Percentiles rank a stretch among this genome's conserved stretches.
phyloP scores from a whole-genome alignment of 2,329 filamentous ascomycete genomes.

The Fusarium papillatum region DNA sequence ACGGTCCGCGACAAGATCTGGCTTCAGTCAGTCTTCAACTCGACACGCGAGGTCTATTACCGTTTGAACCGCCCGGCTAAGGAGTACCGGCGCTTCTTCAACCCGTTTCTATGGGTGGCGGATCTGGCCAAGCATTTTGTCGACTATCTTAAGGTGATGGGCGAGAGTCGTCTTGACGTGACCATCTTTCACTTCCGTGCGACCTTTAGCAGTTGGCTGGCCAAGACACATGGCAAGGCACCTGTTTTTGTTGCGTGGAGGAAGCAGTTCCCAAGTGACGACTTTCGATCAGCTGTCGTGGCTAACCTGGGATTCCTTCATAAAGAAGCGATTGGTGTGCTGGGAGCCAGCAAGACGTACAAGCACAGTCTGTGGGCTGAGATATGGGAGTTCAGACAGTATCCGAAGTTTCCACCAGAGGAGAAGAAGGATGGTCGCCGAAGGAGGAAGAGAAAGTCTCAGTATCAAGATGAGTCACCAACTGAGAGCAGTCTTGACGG shows the following conservation, averaged over 20 bases:
- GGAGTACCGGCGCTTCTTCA: slow-evolving; percentile 74
- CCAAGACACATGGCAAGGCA: slow-evolving; percentile 56
- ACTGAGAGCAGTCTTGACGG: not conserved
- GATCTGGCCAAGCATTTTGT: slow-evolving; percentile 80
- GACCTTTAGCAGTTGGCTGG: slow-evolving; percentile 71
- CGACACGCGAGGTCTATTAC: slow-evolving; percentile 70
- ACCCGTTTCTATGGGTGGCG: slow-evolving; percentile 78
- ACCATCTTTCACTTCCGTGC: slow-evolving; percentile 68
- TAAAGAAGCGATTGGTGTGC: slow-evolving; percentile 71
- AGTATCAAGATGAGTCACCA: not conserved
- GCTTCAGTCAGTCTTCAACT: slow-evolving; percentile 69
- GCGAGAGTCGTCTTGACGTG: slow-evolving; percentile 51
- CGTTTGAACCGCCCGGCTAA: slow-evolving; percentile 66
- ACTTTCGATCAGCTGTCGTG: slow-evolving; percentile 74
- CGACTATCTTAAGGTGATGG: slow-evolving; percentile 68
- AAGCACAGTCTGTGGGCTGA: slow-evolving; percentile 69
- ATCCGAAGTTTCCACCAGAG: slow-evolving; percentile 40
- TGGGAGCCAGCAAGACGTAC: slow-evolving; percentile 46
- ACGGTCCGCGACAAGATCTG: slow-evolving; percentile 70
- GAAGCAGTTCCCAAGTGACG: slow-evolving; percentile 57
- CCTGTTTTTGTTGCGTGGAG: slow-evolving; percentile 68
- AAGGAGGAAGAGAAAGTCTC: not conserved
- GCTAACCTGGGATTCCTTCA: slow-evolving; percentile 74
- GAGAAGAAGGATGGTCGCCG: not conserved
- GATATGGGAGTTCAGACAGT: slow-evolving; percentile 52